Evolutionary conservation across 345 rosid species (phyloP), one percentile per base, ranked within the genome.

Genomic region (Ceriops tagal): DNA sequence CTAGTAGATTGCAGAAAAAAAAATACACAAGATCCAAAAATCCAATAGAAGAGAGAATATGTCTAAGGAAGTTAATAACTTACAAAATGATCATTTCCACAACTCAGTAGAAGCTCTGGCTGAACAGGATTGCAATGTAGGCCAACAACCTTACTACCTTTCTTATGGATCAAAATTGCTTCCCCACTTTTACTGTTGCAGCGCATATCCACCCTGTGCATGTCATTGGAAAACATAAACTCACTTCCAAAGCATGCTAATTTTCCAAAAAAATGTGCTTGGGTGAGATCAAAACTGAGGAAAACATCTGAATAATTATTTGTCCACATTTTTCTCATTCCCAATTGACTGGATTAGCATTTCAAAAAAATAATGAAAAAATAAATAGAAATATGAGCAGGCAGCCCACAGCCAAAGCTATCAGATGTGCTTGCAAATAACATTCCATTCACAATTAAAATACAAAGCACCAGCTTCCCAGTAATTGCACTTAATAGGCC

Each of bases 21-120:
- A 56, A 11, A 4, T 3, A 16, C 6, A 6, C 22, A 8, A 21
- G 59, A 71, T 39, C 43, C n/a, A 62, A 62, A 22, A 51, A 18
- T 22, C 1, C 3, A 62, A 57, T 28, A 15, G 53, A 71, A 32
- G 13, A 9, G 32, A 26, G 51, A 52, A 13, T 22, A 62, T 16
- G 49, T 11, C 1, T 24, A 27, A 58, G 35, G 63, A 26, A 57
- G 51, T 49, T 32, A 55, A 67, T 15, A 73, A 70, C 98, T 87
- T 82, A 93, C 99, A 81, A 83, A 91, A 83, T 92, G 96, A 85
- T 93, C 99, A 55, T 93, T 93, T 70, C 99, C 99, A 74, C 96
- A 92, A 67, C 96, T 93, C 75, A 93, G 79, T 47, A 92, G 81
- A 77, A 92, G 87, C 78, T 88, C 97, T 1, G 96, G 96, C 51